These are phyloP conservation scores for Fusarium udum DNA, from an alignment of 2,329 filamentous ascomycete genomes.

Conservation along the genomic window DNA sequence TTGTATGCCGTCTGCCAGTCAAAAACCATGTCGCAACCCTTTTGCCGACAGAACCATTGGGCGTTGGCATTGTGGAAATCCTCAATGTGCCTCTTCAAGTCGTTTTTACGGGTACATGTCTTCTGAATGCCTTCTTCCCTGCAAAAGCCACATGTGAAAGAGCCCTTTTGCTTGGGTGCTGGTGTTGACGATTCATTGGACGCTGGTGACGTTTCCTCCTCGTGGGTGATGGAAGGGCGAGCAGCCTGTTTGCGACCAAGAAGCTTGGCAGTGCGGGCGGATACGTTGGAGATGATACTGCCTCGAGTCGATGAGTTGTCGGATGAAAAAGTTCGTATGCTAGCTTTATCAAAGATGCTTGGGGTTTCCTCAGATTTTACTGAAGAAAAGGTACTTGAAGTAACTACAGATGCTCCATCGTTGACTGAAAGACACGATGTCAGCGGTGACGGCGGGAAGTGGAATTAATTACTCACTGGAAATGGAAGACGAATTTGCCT, in stretches of 20 bases:
- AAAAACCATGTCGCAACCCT: slow-evolving; percentile 55
- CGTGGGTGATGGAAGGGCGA: slow-evolving; percentile 36
- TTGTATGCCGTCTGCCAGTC: slow-evolving; percentile 61
- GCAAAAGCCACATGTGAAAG: slow-evolving; percentile 54
- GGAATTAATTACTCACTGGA: slow-evolving; percentile 42
- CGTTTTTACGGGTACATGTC: slow-evolving; percentile 58
- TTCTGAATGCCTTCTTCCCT: slow-evolving; percentile 53
- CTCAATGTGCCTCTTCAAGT: slow-evolving; percentile 60
- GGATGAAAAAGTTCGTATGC: slow-evolving; percentile 52
- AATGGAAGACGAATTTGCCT: slow-evolving; percentile 40
- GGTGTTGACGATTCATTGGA: slow-evolving; percentile 38
- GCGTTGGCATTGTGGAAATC: slow-evolving; percentile 59
- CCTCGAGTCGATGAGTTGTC: slow-evolving; percentile 52
- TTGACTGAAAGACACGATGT: slow-evolving; percentile 33
- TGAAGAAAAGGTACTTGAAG: slow-evolving; percentile 48
- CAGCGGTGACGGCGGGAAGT: background rate
- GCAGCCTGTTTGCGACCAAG: slow-evolving; percentile 44
- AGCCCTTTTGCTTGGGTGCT: slow-evolving; percentile 51
- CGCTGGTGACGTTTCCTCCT: slow-evolving; percentile 39
- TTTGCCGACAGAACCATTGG: slow-evolving; percentile 57
- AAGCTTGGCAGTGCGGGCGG: slow-evolving; percentile 49
- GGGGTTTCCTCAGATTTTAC: slow-evolving; percentile 49
- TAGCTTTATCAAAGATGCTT: slow-evolving; percentile 51
- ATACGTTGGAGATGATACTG: slow-evolving; percentile 54
- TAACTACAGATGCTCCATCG: slow-evolving; percentile 49